These are phyloP conservation scores for Mrakia frigida DNA, from an alignment of 768 basidiomycete species.

Conservation along the genomic window DNA sequence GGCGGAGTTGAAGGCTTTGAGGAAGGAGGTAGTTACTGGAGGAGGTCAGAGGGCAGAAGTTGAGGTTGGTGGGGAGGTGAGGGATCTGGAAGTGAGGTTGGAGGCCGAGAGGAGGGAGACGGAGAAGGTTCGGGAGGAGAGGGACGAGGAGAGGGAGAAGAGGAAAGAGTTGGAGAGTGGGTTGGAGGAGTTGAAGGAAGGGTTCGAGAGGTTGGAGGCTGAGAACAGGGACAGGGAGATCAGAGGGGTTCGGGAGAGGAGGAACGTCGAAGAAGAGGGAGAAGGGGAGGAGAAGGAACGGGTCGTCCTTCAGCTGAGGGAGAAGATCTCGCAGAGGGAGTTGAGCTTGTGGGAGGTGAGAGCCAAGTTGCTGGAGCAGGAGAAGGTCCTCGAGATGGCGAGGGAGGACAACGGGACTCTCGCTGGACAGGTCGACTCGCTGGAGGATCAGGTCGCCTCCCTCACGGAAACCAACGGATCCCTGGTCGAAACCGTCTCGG, in stretches of 20 bases:
- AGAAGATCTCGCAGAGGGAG: slow-evolving; percentile 9
- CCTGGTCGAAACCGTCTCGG: background rate
- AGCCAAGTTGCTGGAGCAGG: background rate
- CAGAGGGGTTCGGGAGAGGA: background rate
- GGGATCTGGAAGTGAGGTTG: slow-evolving; percentile 23
- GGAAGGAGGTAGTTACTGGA: background rate
- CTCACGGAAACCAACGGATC: background rate
- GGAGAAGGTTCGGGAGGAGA: background rate
- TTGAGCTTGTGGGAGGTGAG: slow-evolving; percentile 10
- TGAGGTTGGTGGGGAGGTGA: slow-evolving; percentile 18
- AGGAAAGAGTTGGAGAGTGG: slow-evolving; percentile 48
- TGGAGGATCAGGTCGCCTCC: background rate
- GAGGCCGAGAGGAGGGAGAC: slow-evolving; percentile 20
- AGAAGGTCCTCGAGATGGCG: background rate
- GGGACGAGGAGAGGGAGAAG: slow-evolving; percentile 32
- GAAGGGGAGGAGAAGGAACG: background rate
- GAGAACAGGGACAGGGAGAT: slow-evolving; percentile 31
- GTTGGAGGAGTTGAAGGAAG: slow-evolving; percentile 49
- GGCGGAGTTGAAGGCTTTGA: slow-evolving; percentile 51
- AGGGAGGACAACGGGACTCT: background rate
- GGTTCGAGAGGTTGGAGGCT: slow-evolving; percentile 52
- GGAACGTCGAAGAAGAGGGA: slow-evolving; percentile 2
- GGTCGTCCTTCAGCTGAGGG: background rate
- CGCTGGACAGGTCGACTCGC: background rate
- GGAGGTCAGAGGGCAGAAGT: slow-evolving; percentile 10